Base-by-base conservation (phyloP, 176 grass and related monocot genomes). In the Carex parvula region DNA sequence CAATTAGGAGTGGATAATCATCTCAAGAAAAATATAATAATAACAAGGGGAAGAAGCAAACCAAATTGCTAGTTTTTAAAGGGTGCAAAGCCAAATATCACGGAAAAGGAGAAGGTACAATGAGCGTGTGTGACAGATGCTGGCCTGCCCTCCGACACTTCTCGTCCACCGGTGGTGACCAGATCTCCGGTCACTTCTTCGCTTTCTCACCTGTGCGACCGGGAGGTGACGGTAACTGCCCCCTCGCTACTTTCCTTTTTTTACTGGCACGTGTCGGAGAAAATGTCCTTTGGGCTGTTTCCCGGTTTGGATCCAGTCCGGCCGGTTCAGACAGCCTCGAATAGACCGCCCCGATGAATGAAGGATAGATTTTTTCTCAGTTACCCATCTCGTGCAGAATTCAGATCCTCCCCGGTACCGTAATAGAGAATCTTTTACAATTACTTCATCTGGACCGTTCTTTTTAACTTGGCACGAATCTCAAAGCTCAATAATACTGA, bases 261-360 rank as follows among this genome's bases (percentile, higher is more conserved):
- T 82, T 64, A 82, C 58, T 6, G 39, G 46, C 80, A 64, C 21
- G 37, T 82, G 39, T 64, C 80, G 58, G 81, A 8, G 7, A 22
- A 67, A 69, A 56, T 46, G 41, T 22, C 18, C 41, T 69, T 54
- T 52, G 69, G 1, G 81, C 60, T 68, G 81, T 83, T 83, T 83
- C 62, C 60, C 81, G 60, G 81, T 83, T 55, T 68, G 62, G 62
- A 30, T 83, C 10, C 81, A 66, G 11, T 3, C 62, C 80, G 59
- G 80, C 80, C 80, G 80, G 80, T 83, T 69, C 61, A 83, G 81
- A 83, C 81, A 68, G 81, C 81, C 42, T 83, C 81, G 81, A 69
- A 66, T 41, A 30, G 7, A 67, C 81, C 81, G 81, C 61, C 37
- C 7, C 16, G 2, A 50, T 81, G 17, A 42, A 63, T 48, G 61